Conservation (phyloP, 805 yeast genomes). For the Sugiyamaella boreocaroliniensis region DNA sequence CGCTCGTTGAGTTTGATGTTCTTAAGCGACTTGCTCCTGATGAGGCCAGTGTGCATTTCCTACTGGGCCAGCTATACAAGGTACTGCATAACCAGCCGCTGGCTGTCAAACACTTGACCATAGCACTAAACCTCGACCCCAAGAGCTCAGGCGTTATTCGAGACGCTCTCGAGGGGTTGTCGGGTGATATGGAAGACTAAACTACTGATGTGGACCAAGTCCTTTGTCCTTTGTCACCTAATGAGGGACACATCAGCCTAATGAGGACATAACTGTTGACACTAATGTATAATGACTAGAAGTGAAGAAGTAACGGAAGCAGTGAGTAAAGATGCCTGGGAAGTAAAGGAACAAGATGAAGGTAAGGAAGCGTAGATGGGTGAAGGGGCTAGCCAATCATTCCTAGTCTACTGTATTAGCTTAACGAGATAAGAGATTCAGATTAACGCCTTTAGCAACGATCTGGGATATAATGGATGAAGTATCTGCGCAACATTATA, state of each 20-base stretch:
- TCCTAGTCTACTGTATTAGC: too few species aligned
- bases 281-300: too few species aligned
- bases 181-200: background rate
- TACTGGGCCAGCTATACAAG: conserved; percentile 81
- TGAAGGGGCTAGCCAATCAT: too few species aligned
- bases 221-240: background rate
- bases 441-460: too few species aligned
- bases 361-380: too few species aligned
- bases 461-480: too few species aligned
- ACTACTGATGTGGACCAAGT: background rate
- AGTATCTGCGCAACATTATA: too few species aligned
- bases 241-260: background rate
- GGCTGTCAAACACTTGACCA: conserved; percentile 81
- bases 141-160: conserved; percentile 80
- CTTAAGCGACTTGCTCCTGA: conserved; percentile 79
- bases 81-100: conserved; percentile 62
- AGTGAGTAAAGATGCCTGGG: too few species aligned
- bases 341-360: too few species aligned
- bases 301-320: too few species aligned
- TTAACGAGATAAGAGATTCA: too few species aligned
- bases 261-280: background rate
- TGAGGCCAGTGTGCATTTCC: conserved; percentile 87
- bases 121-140: conserved; percentile 87
- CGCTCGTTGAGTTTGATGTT: conserved; percentile 66
- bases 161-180: conserved; percentile 33